Conservation (phyloP, 202 grass and related monocot genomes). For the Carex arenaria region DNA sequence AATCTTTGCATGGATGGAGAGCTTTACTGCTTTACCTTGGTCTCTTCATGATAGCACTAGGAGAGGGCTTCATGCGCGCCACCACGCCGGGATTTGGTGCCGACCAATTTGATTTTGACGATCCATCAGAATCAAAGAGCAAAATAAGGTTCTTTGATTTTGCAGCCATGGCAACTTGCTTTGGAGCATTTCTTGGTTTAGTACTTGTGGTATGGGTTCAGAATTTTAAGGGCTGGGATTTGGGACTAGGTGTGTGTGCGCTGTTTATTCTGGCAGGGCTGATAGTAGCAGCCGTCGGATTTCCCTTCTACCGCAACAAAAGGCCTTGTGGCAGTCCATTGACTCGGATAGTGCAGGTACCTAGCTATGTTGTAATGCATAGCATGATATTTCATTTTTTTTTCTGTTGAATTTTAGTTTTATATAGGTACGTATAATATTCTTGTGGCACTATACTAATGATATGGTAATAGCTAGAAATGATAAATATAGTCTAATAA, state of each 20-base stretch:
- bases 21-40: constrained; percentile 31
- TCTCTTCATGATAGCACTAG: constrained; percentile 39
- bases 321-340: constrained; percentile 45
- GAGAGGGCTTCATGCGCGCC: constrained; percentile 55
- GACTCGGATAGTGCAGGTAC: constrained; percentile 47
- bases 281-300: constrained; percentile 34
- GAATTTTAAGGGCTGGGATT: constrained; percentile 52
- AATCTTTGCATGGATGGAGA: constrained; percentile 33
- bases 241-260: constrained; percentile 51
- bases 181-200: constrained; percentile 50
- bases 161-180: constrained; percentile 37
- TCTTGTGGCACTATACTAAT: too few relatives aligned
- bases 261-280: constrained; percentile 40
- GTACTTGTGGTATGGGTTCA: constrained; percentile 60
- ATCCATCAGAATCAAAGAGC: constrained; percentile 21
- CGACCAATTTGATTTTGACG: constrained; percentile 54
- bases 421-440: too few relatives aligned
- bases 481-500: too few relatives aligned
- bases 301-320: constrained; percentile 41
- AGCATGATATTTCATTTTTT: too few relatives aligned
- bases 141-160: constrained; percentile 46
- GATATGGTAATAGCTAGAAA: too few relatives aligned
- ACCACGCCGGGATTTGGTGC: constrained; percentile 41
- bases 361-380: neutral
- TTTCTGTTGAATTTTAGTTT: too few relatives aligned